phyloP scores from a whole-genome alignment of 257 asterid species.

The Salvia miltiorrhiza region DNA sequence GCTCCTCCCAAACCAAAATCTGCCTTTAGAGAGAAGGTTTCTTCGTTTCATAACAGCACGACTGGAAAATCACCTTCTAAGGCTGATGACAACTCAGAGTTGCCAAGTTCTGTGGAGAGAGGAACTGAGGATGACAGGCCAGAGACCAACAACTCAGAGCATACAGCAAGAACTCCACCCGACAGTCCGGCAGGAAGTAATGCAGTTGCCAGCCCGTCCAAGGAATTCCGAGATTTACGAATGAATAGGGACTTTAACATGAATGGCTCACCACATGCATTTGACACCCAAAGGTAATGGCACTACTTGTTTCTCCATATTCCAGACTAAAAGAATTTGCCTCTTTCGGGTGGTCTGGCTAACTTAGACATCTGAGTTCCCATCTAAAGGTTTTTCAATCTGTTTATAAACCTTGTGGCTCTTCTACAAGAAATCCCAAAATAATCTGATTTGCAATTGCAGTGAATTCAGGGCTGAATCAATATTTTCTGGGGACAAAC shows the following conservation, averaged over 20 bases:
- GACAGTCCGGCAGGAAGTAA: constrained; percentile 68
- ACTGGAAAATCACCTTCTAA: constrained; percentile 41
- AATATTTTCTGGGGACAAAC: constrained; percentile 45
- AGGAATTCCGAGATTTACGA: constrained; percentile 50
- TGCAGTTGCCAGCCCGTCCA: constrained; percentile 49
- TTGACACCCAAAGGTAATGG: constrained; percentile 59
- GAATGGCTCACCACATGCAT: constrained; percentile 76
- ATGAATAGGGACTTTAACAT: constrained; percentile 37
- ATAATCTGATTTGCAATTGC: constrained; percentile 28
- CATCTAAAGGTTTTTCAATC: not conserved
- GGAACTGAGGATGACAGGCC: constrained; percentile 39
- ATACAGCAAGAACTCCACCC: constrained; percentile 55
- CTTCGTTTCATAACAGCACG: constrained; percentile 31
- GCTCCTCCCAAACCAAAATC: constrained; percentile 80
- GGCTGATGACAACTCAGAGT: constrained; percentile 48
- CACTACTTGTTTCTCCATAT: constrained; percentile 6
- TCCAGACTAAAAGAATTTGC: not conserved
- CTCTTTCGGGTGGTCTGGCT: constrained; percentile 1
- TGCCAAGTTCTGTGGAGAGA: constrained; percentile 33
- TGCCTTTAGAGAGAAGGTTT: constrained; percentile 55
- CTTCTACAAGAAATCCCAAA: not conserved
- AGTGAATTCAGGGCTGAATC: constrained; percentile 66
- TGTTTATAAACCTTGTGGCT: not conserved
- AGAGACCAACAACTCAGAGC: constrained; percentile 36
- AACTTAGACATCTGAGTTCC: not conserved